A percentile compares a stretch with the other conserved stretches of the same genome.
Conservation (phyloP, 2,329 filamentous ascomycete genomes). For the Tolypocladium cylindrosporum region DNA sequence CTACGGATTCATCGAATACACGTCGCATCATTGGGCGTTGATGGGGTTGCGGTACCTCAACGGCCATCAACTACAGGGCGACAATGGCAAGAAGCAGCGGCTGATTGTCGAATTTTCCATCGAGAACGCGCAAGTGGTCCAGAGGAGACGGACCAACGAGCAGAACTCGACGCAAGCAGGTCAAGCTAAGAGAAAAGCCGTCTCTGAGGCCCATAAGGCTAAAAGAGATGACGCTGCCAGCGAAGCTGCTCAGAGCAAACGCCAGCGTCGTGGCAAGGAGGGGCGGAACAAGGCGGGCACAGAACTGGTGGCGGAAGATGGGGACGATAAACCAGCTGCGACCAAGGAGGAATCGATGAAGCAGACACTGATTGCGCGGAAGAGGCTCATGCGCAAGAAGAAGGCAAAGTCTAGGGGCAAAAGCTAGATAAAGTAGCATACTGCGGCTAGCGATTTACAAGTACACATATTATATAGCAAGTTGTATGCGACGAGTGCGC, state of each 20-base stretch:
- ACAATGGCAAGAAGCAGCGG: conserved; percentile 70
- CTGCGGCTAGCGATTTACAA: background rate
- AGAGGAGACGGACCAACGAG: conserved; percentile 45
- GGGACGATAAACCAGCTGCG: conserved; percentile 20
- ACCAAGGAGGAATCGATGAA: conserved; percentile 31
- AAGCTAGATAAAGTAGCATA: background rate
- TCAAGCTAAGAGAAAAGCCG: conserved; percentile 8
- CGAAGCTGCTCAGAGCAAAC: background rate
- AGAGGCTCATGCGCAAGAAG: conserved; percentile 69
- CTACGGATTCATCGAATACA: conserved; percentile 97
- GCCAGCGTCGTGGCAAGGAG: background rate
- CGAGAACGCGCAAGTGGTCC: conserved; percentile 94
- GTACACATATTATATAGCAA: background rate
- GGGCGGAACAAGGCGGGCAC: background rate
- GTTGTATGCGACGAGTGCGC: background rate
- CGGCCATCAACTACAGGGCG: conserved; percentile 52
- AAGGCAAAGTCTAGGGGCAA: conserved; percentile 31
- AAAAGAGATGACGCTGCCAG: conserved; percentile 19
- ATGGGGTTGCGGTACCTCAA: conserved; percentile 95
- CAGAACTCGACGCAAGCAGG: conserved; percentile 20
- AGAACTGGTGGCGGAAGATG: background rate
- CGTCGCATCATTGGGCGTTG: conserved; percentile 82
- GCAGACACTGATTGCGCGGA: conserved; percentile 77
- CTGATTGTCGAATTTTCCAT: conserved; percentile 96
- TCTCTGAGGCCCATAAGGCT: conserved; percentile 14